Percentiles rank a stretch among this genome's conserved stretches.
phyloP scores from a whole-genome alignment of 176 grass and related monocot genomes.

The Musa itinerans region DNA sequence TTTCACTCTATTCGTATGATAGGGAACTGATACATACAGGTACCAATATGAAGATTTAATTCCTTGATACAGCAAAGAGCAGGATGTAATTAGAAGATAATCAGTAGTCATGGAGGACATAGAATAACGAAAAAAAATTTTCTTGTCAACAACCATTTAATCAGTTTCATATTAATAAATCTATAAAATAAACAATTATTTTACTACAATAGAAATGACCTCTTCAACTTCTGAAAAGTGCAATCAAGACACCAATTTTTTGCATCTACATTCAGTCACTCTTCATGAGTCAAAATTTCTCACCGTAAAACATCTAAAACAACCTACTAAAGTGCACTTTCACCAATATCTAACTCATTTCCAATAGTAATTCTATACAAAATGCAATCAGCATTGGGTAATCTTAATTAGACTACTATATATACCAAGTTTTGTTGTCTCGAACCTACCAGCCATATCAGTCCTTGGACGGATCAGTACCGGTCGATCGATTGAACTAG shows the following conservation, averaged over 20 bases:
- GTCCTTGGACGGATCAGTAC: too few relatives aligned
- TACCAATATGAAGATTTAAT: neutral
- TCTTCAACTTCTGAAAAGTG: neutral
- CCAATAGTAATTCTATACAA: neutral
- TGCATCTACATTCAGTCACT: neutral
- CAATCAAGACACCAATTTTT: neutral
- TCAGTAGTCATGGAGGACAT: neutral
- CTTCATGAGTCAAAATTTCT: neutral
- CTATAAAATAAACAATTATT: neutral
- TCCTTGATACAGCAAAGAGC: neutral
- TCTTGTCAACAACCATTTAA: neutral
- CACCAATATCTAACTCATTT: neutral
- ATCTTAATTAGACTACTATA: too few relatives aligned
- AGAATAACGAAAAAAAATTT: neutral
- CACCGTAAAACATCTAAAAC: neutral
- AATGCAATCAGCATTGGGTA: neutral
- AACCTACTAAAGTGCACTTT: neutral
- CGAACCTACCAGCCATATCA: too few relatives aligned
- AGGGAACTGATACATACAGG: neutral
- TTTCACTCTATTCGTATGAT: neutral
- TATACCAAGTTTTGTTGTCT: too few relatives aligned
- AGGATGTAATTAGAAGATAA: neutral
- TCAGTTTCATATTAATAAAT: neutral
- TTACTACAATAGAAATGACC: neutral
- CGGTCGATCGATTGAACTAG: too few relatives aligned